These are phyloP conservation scores for Jaltomata sinuosa DNA, from an alignment of 257 asterid species.

Conservation along the genomic window DNA sequence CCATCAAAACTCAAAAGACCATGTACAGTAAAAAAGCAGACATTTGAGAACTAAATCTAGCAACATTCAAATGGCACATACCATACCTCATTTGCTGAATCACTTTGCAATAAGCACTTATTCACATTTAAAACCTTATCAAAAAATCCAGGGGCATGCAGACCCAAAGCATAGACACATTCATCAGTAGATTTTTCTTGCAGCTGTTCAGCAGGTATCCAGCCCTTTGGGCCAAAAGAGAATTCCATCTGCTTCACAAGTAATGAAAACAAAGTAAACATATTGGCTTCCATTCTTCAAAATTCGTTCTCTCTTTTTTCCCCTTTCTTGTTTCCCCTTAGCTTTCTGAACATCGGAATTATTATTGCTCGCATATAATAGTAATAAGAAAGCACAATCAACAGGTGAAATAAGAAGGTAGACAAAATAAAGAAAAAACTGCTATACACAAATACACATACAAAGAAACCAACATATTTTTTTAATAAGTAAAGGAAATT, in stretches of 20 bases:
- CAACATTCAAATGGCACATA: background rate
- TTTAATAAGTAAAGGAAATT: background rate
- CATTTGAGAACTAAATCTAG: background rate
- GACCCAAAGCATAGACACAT: constrained; percentile 60
- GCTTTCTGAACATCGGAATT: background rate
- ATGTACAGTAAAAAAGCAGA: background rate
- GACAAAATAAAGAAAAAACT: background rate
- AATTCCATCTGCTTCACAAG: constrained; percentile 75
- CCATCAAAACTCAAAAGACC: background rate
- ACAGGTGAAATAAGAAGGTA: background rate
- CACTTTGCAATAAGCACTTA: constrained; percentile 81
- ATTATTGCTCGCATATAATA: background rate
- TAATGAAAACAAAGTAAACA: background rate
- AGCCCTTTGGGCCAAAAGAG: constrained; percentile 75
- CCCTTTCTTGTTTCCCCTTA: background rate
- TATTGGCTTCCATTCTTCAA: background rate
- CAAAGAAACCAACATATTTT: background rate
- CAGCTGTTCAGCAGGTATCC: constrained; percentile 70
- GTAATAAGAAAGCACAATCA: background rate
- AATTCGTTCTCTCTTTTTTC: background rate
- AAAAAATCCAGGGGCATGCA: constrained; percentile 93
- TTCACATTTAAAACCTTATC: constrained; percentile 81
- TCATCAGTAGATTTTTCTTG: constrained; percentile 37
- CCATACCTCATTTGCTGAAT: constrained; percentile 66
- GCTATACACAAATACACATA: background rate